Evolutionary conservation across 2,329 filamentous ascomycete genomes (phyloP).

Genomic region (Seiridium unicorne): DNA sequence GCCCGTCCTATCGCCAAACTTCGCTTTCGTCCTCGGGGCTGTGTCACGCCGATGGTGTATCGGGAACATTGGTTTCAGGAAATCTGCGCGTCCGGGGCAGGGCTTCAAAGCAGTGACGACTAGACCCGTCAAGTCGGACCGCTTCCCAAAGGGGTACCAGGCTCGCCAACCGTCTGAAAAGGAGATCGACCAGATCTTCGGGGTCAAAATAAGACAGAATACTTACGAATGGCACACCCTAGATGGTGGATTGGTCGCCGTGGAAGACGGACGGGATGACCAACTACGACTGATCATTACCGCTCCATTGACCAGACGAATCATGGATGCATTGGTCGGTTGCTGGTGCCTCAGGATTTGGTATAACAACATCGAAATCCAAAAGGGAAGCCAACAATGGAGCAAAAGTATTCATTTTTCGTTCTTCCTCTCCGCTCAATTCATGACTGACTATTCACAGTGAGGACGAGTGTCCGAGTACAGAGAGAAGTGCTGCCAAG

Average conservation of each 20-base stretch:
- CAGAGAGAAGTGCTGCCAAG: not conserved
- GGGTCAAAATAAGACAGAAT: conserved; percentile 12
- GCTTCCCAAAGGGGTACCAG: conserved; percentile 19
- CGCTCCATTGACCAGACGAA: conserved; percentile 11
- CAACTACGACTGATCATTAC: conserved; percentile 15
- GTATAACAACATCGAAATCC: conserved; percentile 12
- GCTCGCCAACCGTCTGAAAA: conserved; percentile 14
- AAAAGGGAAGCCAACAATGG: not conserved
- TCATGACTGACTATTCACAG: not conserved
- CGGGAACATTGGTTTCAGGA: conserved; percentile 16
- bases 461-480: not conserved
- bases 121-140: conserved; percentile 13
- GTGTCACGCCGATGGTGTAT: conserved; percentile 12
- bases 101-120: conserved; percentile 16
- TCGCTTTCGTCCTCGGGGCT: conserved; percentile 18
- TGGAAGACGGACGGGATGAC: conserved; percentile 17
- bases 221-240: conserved; percentile 18
- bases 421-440: not conserved
- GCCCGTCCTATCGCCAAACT: conserved; percentile 16
- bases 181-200: conserved; percentile 18
- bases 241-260: conserved; percentile 16
- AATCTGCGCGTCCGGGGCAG: conserved; percentile 13
- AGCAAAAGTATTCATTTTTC: not conserved
- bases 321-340: conserved; percentile 20
- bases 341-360: conserved; percentile 20